These are phyloP conservation scores for Fusarium coffeatum DNA, from an alignment of 2,329 filamentous ascomycete genomes.

Conservation along the genomic window DNA sequence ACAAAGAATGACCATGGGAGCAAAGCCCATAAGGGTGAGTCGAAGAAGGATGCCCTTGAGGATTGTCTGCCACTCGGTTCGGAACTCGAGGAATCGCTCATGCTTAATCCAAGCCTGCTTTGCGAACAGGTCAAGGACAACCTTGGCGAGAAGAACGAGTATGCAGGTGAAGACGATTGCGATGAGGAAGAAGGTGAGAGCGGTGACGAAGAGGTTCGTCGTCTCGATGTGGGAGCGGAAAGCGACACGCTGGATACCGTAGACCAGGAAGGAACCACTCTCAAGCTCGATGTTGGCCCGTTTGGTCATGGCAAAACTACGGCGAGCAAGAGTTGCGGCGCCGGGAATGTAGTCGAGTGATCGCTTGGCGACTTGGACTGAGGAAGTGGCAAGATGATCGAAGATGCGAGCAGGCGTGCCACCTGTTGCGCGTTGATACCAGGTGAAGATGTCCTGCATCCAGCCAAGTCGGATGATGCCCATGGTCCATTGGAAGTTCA, in stretches of 20 bases:
- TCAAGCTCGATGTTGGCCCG: conserved; percentile 65
- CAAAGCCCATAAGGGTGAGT: conserved; percentile 88
- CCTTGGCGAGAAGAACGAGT: conserved; percentile 82
- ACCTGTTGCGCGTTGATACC: conserved; percentile 95
- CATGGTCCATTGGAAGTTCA: conserved; percentile 99
- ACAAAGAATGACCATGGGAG: conserved; percentile 88
- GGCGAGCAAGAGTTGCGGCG: conserved; percentile 60
- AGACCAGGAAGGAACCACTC: conserved; percentile 71
- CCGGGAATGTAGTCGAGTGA: conserved; percentile 55
- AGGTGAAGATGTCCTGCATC: conserved; percentile 88
- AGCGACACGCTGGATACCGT: conserved; percentile 90
- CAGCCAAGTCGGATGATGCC: conserved; percentile 88
- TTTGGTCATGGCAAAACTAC: conserved; percentile 66
- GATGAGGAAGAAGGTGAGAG: conserved; percentile 86
- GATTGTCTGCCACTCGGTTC: conserved; percentile 90
- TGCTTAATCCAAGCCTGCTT: conserved; percentile 81
- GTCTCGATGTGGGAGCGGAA: conserved; percentile 86
- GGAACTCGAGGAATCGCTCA: conserved; percentile 91
- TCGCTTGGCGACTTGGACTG: conserved; percentile 82
- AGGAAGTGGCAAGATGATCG: conserved; percentile 77
- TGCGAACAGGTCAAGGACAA: conserved; percentile 77
- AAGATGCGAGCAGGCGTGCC: conserved; percentile 84
- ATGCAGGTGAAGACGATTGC: conserved; percentile 81
- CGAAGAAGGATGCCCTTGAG: conserved; percentile 94
- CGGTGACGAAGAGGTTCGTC: conserved; percentile 93